Conservation (phyloP, 169 alveolate species). For the Eimeria acervulina region DNA sequence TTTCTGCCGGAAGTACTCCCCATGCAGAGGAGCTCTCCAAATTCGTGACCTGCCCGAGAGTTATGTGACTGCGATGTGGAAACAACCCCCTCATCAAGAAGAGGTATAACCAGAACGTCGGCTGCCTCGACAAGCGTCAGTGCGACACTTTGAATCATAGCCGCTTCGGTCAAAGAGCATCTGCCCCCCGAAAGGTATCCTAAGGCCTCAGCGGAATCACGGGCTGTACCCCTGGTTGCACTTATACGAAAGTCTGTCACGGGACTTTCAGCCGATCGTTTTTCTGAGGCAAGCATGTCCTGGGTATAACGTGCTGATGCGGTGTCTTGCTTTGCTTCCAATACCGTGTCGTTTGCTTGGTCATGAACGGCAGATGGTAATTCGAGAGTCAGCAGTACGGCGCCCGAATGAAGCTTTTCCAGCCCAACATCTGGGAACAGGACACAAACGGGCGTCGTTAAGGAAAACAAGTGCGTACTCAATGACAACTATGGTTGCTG, state of each 20-base stretch:
- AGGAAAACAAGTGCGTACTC: neutral
- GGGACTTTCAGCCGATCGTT: neutral
- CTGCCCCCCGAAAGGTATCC: neutral
- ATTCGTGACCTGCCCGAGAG: neutral
- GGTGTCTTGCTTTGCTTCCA: neutral
- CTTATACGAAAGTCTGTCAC: neutral
- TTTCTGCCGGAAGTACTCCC: neutral
- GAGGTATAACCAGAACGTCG: slow-evolving; percentile 44
- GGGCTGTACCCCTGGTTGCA: neutral
- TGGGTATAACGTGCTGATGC: neutral
- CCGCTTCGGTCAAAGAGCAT: neutral
- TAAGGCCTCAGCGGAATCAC: neutral
- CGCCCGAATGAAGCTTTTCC: slow-evolving; percentile 42
- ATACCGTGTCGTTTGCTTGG: neutral
- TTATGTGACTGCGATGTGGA: neutral
- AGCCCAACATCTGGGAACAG: slow-evolving; percentile 31
- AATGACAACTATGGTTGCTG: neutral
- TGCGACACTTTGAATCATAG: slow-evolving; percentile 8
- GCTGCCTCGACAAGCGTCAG: slow-evolving; percentile 50
- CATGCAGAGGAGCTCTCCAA: slow-evolving; percentile 51
- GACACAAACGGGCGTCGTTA: neutral
- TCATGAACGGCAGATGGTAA: neutral
- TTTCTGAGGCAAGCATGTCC: neutral
- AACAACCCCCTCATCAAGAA: neutral
- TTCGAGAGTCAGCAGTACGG: slow-evolving; percentile 59